Evolutionary conservation across 176 grass and related monocot genomes (phyloP).

Genomic region (Eragrostis curvula): DNA sequence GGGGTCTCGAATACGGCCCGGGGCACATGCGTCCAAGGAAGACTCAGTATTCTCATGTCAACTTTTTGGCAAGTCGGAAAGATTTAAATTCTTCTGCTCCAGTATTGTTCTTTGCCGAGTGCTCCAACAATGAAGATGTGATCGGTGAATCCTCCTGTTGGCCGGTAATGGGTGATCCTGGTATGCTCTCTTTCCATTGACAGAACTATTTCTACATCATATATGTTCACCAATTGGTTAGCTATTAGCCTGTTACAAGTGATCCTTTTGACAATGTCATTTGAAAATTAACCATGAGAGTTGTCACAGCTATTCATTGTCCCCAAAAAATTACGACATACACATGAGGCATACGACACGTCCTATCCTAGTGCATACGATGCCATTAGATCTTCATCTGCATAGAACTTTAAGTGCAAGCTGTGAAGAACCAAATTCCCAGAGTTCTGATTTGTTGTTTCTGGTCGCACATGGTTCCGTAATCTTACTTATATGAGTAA

Average conservation of each 20-base stretch:
- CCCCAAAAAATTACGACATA: no score
- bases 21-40: background rate
- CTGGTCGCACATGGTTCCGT: background rate
- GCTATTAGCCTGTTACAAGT: background rate
- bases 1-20: background rate
- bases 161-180: conserved; percentile 3
- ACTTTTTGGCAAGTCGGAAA: conserved; percentile 31
- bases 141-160: background rate
- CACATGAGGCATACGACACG: no score
- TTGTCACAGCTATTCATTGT: no score
- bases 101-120: conserved; percentile 23
- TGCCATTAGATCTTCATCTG: background rate
- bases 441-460: background rate
- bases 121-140: background rate
- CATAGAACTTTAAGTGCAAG: background rate
- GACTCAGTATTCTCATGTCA: conserved; percentile 24
- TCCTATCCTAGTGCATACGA: no score
- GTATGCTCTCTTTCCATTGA: conserved; percentile 11
- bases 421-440: background rate
- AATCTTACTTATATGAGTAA: background rate
- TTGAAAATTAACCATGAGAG: no score
- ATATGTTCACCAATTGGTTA: background rate
- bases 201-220: background rate
- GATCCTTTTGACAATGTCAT: no score
- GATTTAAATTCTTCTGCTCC: conserved; percentile 17